phyloP scores from a whole-genome alignment of 2,329 filamentous ascomycete genomes.

The Trichophyton rubrum region DNA sequence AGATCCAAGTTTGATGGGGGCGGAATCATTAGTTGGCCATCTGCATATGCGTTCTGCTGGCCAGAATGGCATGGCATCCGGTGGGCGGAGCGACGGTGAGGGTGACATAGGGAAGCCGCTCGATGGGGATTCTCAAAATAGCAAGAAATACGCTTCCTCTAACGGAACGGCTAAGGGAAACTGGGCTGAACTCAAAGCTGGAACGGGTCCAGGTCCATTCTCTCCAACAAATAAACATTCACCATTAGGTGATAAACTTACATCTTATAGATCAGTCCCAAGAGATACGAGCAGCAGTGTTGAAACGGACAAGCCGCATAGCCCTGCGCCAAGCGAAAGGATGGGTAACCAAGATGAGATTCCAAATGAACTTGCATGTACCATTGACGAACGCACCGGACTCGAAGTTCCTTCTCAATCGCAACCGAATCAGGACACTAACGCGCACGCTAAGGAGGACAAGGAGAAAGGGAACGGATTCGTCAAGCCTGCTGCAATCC shows the following conservation, averaged over 20 bases:
- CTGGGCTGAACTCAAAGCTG: too few relatives aligned
- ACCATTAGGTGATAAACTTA: not conserved
- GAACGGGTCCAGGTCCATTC: not conserved
- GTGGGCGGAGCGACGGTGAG: constrained; percentile 19
- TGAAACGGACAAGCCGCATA: not conserved
- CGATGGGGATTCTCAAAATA: not conserved
- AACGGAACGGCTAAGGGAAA: constrained; percentile 1
- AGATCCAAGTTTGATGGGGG: constrained; percentile 36
- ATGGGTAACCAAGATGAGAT: not conserved
- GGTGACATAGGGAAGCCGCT: constrained; percentile 5
- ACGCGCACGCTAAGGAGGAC: not conserved
- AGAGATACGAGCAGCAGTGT: not conserved
- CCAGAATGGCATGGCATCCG: constrained; percentile 20
- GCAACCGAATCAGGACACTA: not conserved
- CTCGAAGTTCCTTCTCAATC: constrained; percentile 15
- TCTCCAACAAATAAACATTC: not conserved
- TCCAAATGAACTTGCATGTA: constrained; percentile 27
- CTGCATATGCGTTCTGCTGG: constrained; percentile 37
- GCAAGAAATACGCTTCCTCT: not conserved
- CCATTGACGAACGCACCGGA: constrained; percentile 34
- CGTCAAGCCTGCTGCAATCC: constrained; percentile 27
- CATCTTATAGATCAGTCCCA: not conserved
- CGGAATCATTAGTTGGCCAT: constrained; percentile 36
- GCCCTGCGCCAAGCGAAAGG: not conserved
- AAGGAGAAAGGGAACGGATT: constrained; percentile 14